Conservation (phyloP, 78 protist species). For the Acrasis kona region DNA sequence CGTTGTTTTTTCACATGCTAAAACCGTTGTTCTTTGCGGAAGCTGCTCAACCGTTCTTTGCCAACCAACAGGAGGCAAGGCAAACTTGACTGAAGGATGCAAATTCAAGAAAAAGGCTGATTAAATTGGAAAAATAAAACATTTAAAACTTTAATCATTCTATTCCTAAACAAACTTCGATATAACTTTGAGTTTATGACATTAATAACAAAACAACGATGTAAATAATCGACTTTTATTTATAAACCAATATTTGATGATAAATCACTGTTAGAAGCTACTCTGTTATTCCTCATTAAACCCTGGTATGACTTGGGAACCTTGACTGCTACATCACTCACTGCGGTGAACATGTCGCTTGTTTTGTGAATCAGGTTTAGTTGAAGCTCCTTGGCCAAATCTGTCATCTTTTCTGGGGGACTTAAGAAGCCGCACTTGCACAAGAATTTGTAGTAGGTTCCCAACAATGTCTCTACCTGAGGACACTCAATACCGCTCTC, state of each 20-base stretch:
- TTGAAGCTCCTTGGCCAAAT: background rate
- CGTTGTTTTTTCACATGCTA: conserved; percentile 77
- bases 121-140: conserved; percentile 74
- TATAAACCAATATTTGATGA: too few species aligned
- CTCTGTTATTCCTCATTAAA: too few species aligned
- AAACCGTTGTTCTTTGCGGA: conserved; percentile 90
- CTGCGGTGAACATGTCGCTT: too few species aligned
- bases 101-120: conserved; percentile 79
- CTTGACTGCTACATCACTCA: too few species aligned
- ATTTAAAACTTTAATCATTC: too few species aligned
- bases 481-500: background rate
- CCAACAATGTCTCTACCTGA: background rate
- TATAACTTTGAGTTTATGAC: too few species aligned
- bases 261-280: too few species aligned
- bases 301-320: too few species aligned
- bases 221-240: too few species aligned
- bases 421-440: background rate
- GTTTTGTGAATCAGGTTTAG: too few species aligned
- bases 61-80: conserved; percentile 98
- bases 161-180: too few species aligned
- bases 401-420: background rate
- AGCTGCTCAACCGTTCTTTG: conserved; percentile 87
- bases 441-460: background rate
- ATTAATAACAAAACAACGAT: too few species aligned
- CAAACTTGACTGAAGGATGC: conserved; percentile 93